Evolutionary conservation across 345 rosid genomes (phyloP).

Genomic region (Populus euphratica): DNA sequence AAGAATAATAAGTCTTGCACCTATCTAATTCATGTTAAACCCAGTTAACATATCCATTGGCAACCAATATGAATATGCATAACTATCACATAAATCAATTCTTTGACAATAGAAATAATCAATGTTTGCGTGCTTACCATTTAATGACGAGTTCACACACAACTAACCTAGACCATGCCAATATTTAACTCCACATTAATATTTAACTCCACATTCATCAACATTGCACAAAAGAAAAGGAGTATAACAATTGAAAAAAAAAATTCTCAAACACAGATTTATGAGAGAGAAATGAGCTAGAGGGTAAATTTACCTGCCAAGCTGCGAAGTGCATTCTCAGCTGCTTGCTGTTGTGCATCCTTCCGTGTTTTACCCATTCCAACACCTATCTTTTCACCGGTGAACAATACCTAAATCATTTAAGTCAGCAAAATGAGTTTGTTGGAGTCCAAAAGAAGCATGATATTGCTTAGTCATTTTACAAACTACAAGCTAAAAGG

Average conservation of each 20-base stretch:
- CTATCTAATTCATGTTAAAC: not conserved
- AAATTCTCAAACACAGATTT: not conserved
- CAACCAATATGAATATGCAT: not conserved
- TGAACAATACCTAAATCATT: conserved; percentile 62
- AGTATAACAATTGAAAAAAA: not conserved
- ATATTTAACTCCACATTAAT: not conserved
- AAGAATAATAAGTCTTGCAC: not conserved
- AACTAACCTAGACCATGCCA: not conserved
- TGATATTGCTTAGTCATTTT: not conserved
- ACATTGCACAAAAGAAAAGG: not conserved
- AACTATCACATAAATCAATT: not conserved
- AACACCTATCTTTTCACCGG: conserved; percentile 92
- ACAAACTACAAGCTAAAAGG: not conserved
- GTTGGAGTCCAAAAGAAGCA: not conserved
- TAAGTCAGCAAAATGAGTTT: conserved; percentile 11
- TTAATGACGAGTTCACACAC: not conserved
- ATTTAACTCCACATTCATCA: not conserved
- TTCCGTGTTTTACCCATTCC: conserved; percentile 98
- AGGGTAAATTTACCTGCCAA: conserved; percentile 58
- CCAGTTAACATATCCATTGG: not conserved
- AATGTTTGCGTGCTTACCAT: not conserved
- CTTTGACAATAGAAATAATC: not conserved
- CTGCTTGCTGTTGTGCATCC: conserved; percentile 97
- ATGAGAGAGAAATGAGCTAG: not conserved
- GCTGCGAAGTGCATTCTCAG: conserved; percentile 81